Evolutionary conservation across 805 yeast species (phyloP), one percentile per base, ranked within the genome.

Genomic region (Sugiyamaella mastotermitis): DNA sequence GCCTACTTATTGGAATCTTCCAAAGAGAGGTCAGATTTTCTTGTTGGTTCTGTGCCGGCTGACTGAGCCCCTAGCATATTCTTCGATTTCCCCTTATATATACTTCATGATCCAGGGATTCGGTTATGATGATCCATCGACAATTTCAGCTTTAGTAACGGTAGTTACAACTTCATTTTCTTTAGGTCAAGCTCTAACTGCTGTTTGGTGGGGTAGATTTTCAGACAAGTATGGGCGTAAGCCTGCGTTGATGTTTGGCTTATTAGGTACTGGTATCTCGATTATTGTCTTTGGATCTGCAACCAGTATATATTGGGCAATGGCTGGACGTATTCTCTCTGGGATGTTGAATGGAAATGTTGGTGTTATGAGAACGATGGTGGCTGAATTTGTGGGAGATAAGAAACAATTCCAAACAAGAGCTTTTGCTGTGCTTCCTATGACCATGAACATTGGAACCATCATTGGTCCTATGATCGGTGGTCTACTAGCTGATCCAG

Each of bases 71-170:
- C 64, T 78, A 23, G 76, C 82, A 2, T 77, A 76, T 57, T 69
- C 80, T 2, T 75, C 81, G 3, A 55, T 76, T 19, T 73, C 76
- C 45, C 83, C 84, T 2, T 78, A 78, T 51, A 69, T 76, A 23
- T 78, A 73, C 53, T 78, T 71, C 55, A 74, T 77, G 80, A 73
- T 77, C 9, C 54, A 72, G 35, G 80, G 74, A 46, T 77, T 76
- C 53, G 70, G 71, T 3, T 50, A 48, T 32, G 35, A 28, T 13
- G 48, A 46, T 16, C 52, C 54, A 9, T 27, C 50, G 16, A 44
- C 35, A 16, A 50, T 51, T 35, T 41, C 54, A 2, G 46, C 43
- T 52, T 72, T 23, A 67, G 75, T n/a, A 58, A 69, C 40, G 56
- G 62, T 33, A 69, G 70, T 41, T 66, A 72, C n/a, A 70, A 71